These are phyloP conservation scores for Samsoniella hepiali DNA, from an alignment of 2,329 filamentous ascomycete species.

Conservation along the genomic window DNA sequence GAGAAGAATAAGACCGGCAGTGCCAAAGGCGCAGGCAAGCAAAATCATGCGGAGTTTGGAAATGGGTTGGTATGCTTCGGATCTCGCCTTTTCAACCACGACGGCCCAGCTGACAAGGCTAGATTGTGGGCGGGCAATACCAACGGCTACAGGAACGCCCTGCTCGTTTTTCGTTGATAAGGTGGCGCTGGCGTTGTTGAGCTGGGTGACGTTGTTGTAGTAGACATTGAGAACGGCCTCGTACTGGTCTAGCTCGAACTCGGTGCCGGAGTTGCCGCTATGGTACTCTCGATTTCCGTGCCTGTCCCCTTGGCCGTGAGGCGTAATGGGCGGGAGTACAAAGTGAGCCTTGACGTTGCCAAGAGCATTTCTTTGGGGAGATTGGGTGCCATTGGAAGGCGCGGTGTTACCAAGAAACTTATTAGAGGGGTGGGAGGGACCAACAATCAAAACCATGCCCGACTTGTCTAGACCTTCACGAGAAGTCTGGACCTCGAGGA, in stretches of 20 bases:
- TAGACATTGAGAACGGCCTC: constrained; percentile 62
- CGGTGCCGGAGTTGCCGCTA: constrained; percentile 39
- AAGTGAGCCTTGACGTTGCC: constrained; percentile 51
- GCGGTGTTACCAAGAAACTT: constrained; percentile 48
- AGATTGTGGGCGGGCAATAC: constrained; percentile 69
- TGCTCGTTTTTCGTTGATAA: constrained; percentile 74
- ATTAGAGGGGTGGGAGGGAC: constrained; percentile 66
- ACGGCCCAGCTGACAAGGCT: constrained; percentile 77
- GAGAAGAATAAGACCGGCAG: constrained; percentile 68
- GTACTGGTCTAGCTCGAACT: constrained; percentile 61
- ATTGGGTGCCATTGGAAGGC: constrained; percentile 46
- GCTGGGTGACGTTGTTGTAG: constrained; percentile 40
- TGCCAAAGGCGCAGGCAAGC: constrained; percentile 81
- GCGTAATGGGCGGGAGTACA: constrained; percentile 53
- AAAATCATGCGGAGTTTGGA: constrained; percentile 73
- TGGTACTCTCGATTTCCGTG: constrained; percentile 35
- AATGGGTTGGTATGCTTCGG: constrained; percentile 75
- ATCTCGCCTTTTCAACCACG: constrained; percentile 70
- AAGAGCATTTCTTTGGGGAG: constrained; percentile 38
- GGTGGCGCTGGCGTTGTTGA: constrained; percentile 70
- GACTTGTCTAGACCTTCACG: constrained; percentile 68
- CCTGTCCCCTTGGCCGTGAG: constrained; percentile 41
- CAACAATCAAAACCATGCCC: constrained; percentile 70
- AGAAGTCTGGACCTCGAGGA: constrained; percentile 59
- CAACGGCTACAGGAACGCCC: constrained; percentile 66